These are phyloP conservation scores for Ceratocystis papillata DNA, from an alignment of 2,329 filamentous ascomycete species.

Conservation along the genomic window DNA sequence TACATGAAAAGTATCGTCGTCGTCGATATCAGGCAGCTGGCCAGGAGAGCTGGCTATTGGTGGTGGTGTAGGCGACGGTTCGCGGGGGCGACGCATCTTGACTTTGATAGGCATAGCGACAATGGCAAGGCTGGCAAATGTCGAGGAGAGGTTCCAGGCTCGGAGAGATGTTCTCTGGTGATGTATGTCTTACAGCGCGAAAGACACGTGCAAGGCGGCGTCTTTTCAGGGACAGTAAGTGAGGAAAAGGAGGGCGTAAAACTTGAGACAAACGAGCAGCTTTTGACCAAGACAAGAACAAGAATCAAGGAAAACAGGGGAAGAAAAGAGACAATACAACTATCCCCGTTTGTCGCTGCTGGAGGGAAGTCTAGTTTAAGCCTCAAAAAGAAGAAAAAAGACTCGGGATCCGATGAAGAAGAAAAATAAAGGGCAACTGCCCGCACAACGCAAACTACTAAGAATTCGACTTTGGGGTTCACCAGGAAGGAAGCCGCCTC, in stretches of 20 bases:
- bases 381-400: not conserved
- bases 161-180: not conserved
- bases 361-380: not conserved
- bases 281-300: not conserved
- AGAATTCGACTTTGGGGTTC: not conserved
- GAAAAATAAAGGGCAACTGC: conserved; percentile 7
- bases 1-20: conserved; percentile 31
- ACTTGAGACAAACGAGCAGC: not conserved
- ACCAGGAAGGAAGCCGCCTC: not conserved
- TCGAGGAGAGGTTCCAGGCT: not conserved
- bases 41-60: conserved; percentile 26
- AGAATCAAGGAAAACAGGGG: not conserved
- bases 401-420: conserved; percentile 10
- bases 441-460: not conserved
- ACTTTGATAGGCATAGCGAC: conserved; percentile 24
- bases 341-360: not conserved
- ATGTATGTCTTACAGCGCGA: not conserved
- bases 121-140: not conserved
- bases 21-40: conserved; percentile 29
- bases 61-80: conserved; percentile 16
- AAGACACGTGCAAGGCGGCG: not conserved
- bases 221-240: not conserved
- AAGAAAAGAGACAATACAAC: not conserved
- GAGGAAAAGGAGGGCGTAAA: not conserved
- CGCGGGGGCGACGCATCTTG: conserved; percentile 22